Evolutionary conservation across 1,139 yeast genomes (phyloP), one percentile per base, ranked within the genome.

Genomic region (Kodamaea alishanica): DNA sequence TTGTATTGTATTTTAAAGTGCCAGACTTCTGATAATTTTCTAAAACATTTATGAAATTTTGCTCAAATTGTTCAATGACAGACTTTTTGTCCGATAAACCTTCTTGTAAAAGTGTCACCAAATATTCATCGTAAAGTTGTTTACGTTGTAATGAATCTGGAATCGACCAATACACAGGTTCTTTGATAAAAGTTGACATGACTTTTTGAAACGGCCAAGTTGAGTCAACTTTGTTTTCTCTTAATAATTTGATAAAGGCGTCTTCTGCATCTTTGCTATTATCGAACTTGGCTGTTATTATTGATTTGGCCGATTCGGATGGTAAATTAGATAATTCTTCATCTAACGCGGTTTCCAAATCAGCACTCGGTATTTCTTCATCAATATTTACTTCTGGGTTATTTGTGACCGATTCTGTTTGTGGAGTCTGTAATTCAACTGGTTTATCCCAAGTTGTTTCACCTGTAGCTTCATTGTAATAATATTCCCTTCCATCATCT

Each of bases 381-480:
- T 24, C 38, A 7, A 20, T 33, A 4, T 33, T 26, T n/a, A 26
- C 6, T 15, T 35, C 40, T 5, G 42, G 12, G 4, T 9, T 26
- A 10, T 35, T 32, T 1, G n/a, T 24, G 5, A 33, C 33, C 5
- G 24, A 24, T 5, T 27, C 37, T 8, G 33, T 29, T 2, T 23
- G 5, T n/a, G 22, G 25, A 9, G 28, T n/a, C 4, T 23, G 45
- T 4, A 65, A 57, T 20, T 65, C 82, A 0, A 55, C 66, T 0
- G 97, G 97, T 20, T 75, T 59, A 23, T 81, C 87, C 97, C 97
- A 90, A 0, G 84, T 81, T 8, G 95, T 82, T 51, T 81, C 81
- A 4, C 79, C 76, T 0, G 90, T 77, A 12, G 61, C 60, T 15
- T 69, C 67, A 55, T 86, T 84, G 59, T 83, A 84, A 65, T 87